phyloP scores from a whole-genome alignment of 257 asterid species.

The Marsdenia floribunda region DNA sequence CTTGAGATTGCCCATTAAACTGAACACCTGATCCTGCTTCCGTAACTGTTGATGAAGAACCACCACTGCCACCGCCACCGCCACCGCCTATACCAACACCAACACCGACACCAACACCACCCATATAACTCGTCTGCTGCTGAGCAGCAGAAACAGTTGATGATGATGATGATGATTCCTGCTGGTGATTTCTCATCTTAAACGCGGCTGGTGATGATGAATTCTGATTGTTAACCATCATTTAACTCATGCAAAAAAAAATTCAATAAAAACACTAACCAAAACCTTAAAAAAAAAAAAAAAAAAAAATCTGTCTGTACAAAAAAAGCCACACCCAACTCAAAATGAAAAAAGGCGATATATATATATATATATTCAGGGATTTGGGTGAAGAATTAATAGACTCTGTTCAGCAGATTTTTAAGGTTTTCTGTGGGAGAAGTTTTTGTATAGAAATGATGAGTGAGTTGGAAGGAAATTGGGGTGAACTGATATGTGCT shows the following conservation, averaged over 20 bases:
- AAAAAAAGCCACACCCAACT: not conserved
- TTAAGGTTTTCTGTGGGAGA: not conserved
- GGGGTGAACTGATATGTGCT: not conserved
- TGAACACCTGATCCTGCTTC: not conserved
- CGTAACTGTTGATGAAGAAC: not conserved
- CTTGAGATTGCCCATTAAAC: constrained; percentile 13
- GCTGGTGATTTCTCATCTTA: not conserved
- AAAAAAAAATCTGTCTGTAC: not conserved
- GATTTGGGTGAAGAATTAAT: not conserved
- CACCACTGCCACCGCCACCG: not conserved
- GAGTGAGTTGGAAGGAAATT: not conserved
- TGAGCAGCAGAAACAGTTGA: not conserved
- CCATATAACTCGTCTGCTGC: not conserved
- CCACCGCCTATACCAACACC: not conserved
- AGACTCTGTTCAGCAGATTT: not conserved
- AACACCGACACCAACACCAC: not conserved
- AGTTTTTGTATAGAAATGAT: not conserved
- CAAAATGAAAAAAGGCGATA: not conserved
- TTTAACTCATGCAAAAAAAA: not conserved
- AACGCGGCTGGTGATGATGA: not conserved
- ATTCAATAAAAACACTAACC: not conserved
- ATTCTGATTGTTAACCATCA: not conserved
- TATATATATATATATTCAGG: not conserved
- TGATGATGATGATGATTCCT: not conserved
- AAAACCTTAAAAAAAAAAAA: not conserved